These are phyloP conservation scores for Globisporangium lucens DNA, from an alignment of 352 stramenopile species.

Conservation along the genomic window DNA sequence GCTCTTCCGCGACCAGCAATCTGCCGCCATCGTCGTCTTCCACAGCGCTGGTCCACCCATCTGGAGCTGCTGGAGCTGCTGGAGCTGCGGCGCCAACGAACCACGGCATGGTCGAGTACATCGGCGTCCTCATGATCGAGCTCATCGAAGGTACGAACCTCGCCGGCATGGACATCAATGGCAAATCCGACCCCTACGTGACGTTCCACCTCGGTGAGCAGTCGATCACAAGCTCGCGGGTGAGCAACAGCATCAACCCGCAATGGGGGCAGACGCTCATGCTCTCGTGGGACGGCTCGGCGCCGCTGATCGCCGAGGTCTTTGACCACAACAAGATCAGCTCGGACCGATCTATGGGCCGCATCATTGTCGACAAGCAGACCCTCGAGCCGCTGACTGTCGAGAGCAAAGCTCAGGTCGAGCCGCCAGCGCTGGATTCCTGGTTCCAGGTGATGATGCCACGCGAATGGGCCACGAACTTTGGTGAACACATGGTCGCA, in stretches of 20 bases:
- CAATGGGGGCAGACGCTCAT: constrained; percentile 67
- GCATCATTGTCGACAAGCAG: constrained; percentile 38
- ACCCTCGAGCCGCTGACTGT: constrained; percentile 34
- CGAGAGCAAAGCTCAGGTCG: neutral
- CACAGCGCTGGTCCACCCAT: neutral
- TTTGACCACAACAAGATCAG: constrained; percentile 73
- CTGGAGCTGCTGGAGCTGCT: neutral
- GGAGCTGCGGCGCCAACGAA: neutral
- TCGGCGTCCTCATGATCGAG: constrained; percentile 73
- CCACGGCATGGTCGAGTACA: constrained; percentile 81
- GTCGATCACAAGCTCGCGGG: constrained; percentile 57
- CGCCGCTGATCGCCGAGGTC: constrained; percentile 62
- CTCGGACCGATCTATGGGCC: constrained; percentile 66
- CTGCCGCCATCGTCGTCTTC: neutral
- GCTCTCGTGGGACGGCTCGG: constrained; percentile 75
- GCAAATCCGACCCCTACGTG: constrained; percentile 81
- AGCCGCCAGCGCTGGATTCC: constrained; percentile 25
- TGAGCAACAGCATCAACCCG: constrained; percentile 70
- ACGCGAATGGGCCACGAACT: constrained; percentile 68
- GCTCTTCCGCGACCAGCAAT: neutral
- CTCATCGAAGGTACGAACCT: constrained; percentile 62
- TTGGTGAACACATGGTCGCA: constrained; percentile 79
- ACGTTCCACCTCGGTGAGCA: constrained; percentile 72
- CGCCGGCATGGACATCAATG: constrained; percentile 69
- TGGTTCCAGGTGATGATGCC: constrained; percentile 64